phyloP scores from a whole-genome alignment of 768 basidiomycete species.

The Hericium alpestre region DNA sequence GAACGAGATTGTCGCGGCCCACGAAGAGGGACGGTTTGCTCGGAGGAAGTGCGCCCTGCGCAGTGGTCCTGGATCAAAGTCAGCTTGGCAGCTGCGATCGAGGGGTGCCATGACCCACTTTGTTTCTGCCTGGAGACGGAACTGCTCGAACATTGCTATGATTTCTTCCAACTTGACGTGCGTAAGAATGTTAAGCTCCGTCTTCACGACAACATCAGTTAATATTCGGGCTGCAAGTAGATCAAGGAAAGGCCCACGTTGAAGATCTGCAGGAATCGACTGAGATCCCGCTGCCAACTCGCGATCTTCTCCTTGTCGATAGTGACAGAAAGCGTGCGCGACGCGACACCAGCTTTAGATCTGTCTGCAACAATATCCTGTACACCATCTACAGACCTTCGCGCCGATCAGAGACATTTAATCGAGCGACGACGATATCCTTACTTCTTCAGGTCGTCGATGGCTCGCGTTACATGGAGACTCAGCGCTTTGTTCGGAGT shows the following conservation, averaged over 20 bases:
- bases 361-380: too few species aligned
- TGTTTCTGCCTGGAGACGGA: not conserved
- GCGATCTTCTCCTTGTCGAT: not conserved
- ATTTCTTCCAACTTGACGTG: not conserved
- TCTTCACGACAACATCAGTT: not conserved
- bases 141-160: not conserved
- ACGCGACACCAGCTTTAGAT: too few species aligned
- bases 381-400: not conserved
- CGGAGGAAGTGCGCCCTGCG: not conserved
- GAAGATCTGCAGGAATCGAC: not conserved
- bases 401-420: not conserved
- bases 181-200: not conserved
- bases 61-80: not conserved
- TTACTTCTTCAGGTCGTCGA: not conserved
- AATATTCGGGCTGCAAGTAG: too few species aligned
- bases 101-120: too few species aligned
- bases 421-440: not conserved
- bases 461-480: not conserved
- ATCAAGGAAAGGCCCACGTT: not conserved
- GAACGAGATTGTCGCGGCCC: not conserved
- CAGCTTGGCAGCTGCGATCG: too few species aligned
- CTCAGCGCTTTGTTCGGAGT: not conserved
- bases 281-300: not conserved
- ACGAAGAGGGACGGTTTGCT: not conserved
- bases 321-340: not conserved